These are phyloP conservation scores for Leucogyrophana mollusca DNA, from an alignment of 768 basidiomycete genomes.

Conservation along the genomic window DNA sequence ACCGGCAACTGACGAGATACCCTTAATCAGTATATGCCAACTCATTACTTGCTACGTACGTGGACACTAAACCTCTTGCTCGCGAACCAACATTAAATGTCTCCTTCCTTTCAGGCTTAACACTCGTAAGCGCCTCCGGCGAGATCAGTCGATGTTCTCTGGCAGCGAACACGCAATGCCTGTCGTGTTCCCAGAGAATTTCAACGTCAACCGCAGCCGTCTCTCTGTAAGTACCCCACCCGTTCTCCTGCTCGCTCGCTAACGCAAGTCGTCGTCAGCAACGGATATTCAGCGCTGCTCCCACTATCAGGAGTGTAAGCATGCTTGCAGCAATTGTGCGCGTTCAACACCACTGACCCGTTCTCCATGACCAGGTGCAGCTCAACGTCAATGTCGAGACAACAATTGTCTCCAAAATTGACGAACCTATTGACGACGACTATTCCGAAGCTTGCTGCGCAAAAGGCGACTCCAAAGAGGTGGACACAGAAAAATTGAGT, in stretches of 20 bases:
- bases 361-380: constrained; percentile 8
- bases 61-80: neutral
- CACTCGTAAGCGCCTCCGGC: constrained; percentile 28
- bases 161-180: constrained; percentile 19
- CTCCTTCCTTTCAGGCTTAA: constrained; percentile 18
- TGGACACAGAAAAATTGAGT: too few species aligned
- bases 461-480: too few species aligned
- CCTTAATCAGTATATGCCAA: constrained; percentile 27
- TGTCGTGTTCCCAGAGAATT: neutral
- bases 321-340: neutral
- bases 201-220: constrained; percentile 17
- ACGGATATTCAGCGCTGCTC: constrained; percentile 18
- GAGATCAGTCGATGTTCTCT: constrained; percentile 18
- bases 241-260: neutral
- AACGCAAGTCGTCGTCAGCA: constrained; percentile 11
- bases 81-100: too few species aligned
- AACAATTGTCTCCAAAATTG: constrained; percentile 29
- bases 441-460: too few species aligned
- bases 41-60: constrained; percentile 33
- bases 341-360: neutral
- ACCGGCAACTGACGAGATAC: neutral
- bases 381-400: constrained; percentile 34
- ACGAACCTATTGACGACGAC: constrained; percentile 16
- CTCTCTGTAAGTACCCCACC: constrained; percentile 18
- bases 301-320: constrained; percentile 23